Evolutionary conservation across 2,329 filamentous ascomycete genomes (phyloP), one percentile per base, ranked within the genome.

Genomic region (Pseudodiploospora longispora): DNA sequence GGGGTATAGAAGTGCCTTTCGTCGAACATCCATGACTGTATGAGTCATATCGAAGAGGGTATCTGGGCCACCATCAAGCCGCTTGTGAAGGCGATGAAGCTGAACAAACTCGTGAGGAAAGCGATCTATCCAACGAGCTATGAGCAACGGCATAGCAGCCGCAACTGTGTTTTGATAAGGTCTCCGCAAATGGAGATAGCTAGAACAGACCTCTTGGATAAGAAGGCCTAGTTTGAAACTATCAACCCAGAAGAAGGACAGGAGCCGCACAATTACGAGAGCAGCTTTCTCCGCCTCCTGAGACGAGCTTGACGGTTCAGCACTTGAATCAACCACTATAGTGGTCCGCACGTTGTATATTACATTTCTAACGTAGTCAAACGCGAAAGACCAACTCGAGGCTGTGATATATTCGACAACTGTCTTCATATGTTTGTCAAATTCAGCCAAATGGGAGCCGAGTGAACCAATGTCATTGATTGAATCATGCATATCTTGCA

Each of bases 21-120:
- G 71, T 49, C 72, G 72, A 33, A 69, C 70, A 55, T 84, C 80
- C 32, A 72, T 70, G 29, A 81, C 71, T 3, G 76, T 77, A 50
- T 79, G 74, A 5, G 78, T 74, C 77, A 85, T 84, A 53, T 85
- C 82, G 55, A 85, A 84, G 27, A 85, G 66, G 1, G 78, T 83
- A 55, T 85, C 82, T 5, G 78, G 75, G 7, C 76, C 77, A 39
- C 75, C 78, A 52, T 84, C 80, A n/a, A 84, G 69, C 54, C 78
- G 73, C 54, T 71, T 77, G 50, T 77, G 76, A 47, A 71, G 68
- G 10, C 71, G 71, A 58, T 85, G 82, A 46, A 84, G 64, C 46
- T 74, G 70, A 38, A 83, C 74, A 57, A 85, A 85, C 59, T 85
- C 80, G 32, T 71, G 62, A 2, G 82, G 81, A 51, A 75, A 78